Base-by-base conservation (phyloP, 352 stramenopile genomes). In the Phytophthora rubi region DNA sequence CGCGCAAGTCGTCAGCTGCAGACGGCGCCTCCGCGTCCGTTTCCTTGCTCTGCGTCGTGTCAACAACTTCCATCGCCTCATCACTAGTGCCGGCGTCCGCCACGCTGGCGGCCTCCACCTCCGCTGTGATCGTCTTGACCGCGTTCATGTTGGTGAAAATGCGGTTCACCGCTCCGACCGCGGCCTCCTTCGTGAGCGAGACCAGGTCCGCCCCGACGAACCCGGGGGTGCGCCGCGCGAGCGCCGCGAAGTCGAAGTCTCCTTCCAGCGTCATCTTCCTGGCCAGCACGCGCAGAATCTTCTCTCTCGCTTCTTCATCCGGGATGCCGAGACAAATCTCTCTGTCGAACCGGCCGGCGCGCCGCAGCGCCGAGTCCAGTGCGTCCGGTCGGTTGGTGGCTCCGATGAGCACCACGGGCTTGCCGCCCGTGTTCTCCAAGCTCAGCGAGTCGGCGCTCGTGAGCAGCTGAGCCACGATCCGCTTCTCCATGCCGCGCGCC, bases 281-380 rank as follows among this genome's bases (percentile, higher is more conserved):
- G 1, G 93, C 97, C 68, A 99, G 91, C 23, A 98, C 92, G 49
- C 88, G 76, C 42, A 99, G 73, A 74, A 99, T 99, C n/a, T 85
- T 91, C 58, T 93, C 88, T 12, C 98, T 84, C 0, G 94, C 97
- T 30, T 90, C 78, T 70, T 99, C 96, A 63, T 99, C 97, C 0
- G 98, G 98, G 59, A 99, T 98, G 18, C 96, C 97, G 5, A 99
- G 78, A 45, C 91, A 93, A 71, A 99, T 99, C 81, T 99, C 98
- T 15, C 97, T 90, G 77, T 99, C 98, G 70, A 99, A 99, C 21
- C 98, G 86, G 12, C 98, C 98, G 0, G 97, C 96, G 26, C 98
- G 92, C 52, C 98, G 89, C 35, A 99, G 78, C 6, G 97, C 97
- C 53, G 94, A 89, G 81, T 99, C 98, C 32, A 99, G 86, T 16